A percentile compares a stretch with the other conserved stretches of the same genome.
Conservation (phyloP, 495 filamentous ascomycete species). For the Penicillium alfredii region DNA sequence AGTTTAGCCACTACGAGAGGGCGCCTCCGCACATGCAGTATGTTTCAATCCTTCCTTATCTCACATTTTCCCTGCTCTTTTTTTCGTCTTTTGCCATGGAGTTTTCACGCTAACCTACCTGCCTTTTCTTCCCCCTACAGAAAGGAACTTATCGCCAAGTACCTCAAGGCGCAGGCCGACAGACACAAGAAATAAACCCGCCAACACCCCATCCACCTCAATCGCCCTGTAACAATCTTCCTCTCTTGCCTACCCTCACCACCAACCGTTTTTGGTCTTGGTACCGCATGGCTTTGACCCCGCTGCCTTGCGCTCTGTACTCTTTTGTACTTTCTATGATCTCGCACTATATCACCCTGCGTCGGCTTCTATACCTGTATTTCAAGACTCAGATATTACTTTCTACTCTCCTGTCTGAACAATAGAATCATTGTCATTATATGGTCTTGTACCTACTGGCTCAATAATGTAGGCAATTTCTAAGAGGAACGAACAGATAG, state of each 20-base stretch:
- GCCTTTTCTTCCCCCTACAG: slow-evolving; percentile 30
- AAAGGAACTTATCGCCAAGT: slow-evolving; percentile 83
- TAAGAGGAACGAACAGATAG: too few relatives aligned
- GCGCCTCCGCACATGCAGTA: slow-evolving; percentile 88
- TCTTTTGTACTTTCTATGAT: slow-evolving; percentile 19
- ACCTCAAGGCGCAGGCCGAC: slow-evolving; percentile 77
- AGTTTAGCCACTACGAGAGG: slow-evolving; percentile 91
- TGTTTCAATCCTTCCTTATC: slow-evolving; percentile 26
- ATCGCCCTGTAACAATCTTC: slow-evolving; percentile 1
- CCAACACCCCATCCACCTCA: slow-evolving; percentile 1
- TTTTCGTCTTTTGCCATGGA: too few relatives aligned
- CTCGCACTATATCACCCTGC: slow-evolving; percentile 21
- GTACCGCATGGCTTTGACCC: slow-evolving; percentile 1
- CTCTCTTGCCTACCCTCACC: slow-evolving; percentile 6
- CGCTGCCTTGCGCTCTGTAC: slow-evolving; percentile 7
- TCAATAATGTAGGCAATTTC: too few relatives aligned
- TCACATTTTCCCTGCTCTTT: too few relatives aligned
- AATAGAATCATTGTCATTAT: slow-evolving; percentile 27
- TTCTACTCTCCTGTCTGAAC: slow-evolving; percentile 30
- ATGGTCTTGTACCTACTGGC: too few relatives aligned
- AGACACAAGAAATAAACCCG: slow-evolving; percentile 58
- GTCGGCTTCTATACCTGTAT: slow-evolving; percentile 21
- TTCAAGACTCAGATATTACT: slow-evolving; percentile 22
- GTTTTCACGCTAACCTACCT: background rate
- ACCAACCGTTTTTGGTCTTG: slow-evolving; percentile 5